Evolutionary conservation across 176 grass and related monocot species (phyloP), one percentile per base, ranked within the genome.

Genomic region (Oryza brachyantha): DNA sequence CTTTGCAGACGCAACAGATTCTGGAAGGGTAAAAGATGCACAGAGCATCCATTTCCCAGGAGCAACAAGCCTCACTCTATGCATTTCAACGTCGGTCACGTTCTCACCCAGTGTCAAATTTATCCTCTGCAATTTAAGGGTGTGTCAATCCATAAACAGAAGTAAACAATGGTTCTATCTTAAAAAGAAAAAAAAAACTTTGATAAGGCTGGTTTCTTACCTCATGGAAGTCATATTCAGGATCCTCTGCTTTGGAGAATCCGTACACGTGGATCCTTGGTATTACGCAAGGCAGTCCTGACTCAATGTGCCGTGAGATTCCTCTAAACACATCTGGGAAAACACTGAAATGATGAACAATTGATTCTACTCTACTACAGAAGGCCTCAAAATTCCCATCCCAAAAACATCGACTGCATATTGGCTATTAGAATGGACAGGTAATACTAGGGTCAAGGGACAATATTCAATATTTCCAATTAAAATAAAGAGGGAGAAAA

Each of bases 41-140:
- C 94, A 92, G 8, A 97, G 82, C 94, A 97, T 97, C 91, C 94
- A 97, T 84, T 97, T 97, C 67, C 88, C 91, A 59, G 94, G 91
- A 13, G 94, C 94, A 88, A 97, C 94, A 70, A 97, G 89, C 32
- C 91, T 89, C 29, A 94, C 91, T 77, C 84, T 90, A 36, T 94
- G 91, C 79, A 92, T 93, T 75, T 92, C 91, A 27, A 90, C 13
- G 10, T 70, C 70, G 3, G 2, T 7, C 34, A 91, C 69, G 3
- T 61, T 84, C 35, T 92, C 85, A 14, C 87, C 87, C 25, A 97
- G 78, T 45, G 73, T 87, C 68, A 90, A 26, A 70, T 92, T 97
- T 88, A 97, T 97, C 82, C 91, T 89, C 94, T 97, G 94, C 75
- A 70, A 45, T 76, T 74, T 68, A 35, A 13, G n/a, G 7, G 5